phyloP scores from a whole-genome alignment of 169 alveolate genomes.

The Cyclospora cayetanensis region DNA sequence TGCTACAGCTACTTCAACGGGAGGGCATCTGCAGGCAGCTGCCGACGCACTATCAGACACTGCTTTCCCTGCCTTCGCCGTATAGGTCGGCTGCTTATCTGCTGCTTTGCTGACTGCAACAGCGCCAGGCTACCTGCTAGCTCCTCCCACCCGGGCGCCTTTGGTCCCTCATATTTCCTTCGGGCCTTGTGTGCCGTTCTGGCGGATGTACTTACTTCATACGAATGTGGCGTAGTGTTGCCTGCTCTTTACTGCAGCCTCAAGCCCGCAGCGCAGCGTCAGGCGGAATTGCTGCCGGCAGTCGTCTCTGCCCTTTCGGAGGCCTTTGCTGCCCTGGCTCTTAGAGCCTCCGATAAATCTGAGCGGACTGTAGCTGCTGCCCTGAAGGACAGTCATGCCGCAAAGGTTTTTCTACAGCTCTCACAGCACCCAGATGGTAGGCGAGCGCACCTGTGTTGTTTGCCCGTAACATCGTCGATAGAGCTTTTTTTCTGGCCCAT shows the following conservation, averaged over 20 bases:
- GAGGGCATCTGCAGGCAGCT: neutral
- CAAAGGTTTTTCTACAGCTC: neutral
- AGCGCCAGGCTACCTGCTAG: no score
- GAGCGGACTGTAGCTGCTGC: neutral
- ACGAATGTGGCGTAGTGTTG: no score
- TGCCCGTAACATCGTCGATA: neutral
- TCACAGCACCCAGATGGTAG: neutral
- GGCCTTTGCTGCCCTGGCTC: neutral
- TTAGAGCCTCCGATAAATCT: neutral
- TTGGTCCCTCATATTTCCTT: no score
- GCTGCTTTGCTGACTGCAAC: no score
- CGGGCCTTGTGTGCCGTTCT: no score
- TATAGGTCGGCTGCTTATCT: no score
- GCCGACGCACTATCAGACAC: conserved; percentile 12
- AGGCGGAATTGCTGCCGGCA: neutral
- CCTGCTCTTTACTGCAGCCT: neutral
- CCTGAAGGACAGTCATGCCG: neutral
- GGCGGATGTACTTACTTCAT: no score
- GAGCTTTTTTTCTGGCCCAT: neutral
- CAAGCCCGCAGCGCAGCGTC: neutral
- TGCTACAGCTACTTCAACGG: conserved; percentile 46
- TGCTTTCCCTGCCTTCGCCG: conserved; percentile 48
- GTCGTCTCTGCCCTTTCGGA: neutral
- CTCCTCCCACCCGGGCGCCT: no score
- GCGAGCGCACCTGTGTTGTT: neutral